phyloP scores from a whole-genome alignment of 139 green algal species.

The Dunaliella sp. region DNA sequence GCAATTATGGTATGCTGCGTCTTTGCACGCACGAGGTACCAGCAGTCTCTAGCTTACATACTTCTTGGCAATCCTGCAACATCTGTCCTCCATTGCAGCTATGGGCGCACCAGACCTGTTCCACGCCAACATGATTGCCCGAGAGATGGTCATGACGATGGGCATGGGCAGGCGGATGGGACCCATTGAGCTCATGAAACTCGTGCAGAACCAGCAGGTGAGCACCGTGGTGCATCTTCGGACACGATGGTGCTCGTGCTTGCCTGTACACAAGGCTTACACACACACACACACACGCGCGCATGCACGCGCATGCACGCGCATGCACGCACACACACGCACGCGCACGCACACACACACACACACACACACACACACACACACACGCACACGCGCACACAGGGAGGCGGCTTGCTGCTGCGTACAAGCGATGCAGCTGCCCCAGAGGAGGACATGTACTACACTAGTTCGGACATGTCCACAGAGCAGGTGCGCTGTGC shows the following conservation, averaged over 20 bases:
- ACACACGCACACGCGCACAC: too few relatives aligned
- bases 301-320: too few relatives aligned
- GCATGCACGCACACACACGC: too few relatives aligned
- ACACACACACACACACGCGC: too few relatives aligned
- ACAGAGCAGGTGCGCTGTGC: conserved; percentile 51
- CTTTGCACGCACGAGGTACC: background rate
- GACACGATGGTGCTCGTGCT: too few relatives aligned
- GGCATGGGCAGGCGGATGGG: conserved; percentile 73
- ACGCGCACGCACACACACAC: too few relatives aligned
- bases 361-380: too few relatives aligned
- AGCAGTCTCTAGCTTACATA: background rate
- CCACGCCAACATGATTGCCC: conserved; percentile 76
- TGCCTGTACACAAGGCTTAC: too few relatives aligned
- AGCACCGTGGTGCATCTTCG: too few relatives aligned
- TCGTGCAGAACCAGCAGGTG: conserved; percentile 1
- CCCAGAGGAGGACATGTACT: conserved; percentile 25
- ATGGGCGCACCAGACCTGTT: conserved; percentile 53
- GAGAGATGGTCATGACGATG: conserved; percentile 84
- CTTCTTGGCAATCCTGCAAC: background rate
- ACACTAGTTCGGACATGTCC: conserved; percentile 43
- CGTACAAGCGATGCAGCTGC: conserved; percentile 16
- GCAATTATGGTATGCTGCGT: too few relatives aligned
- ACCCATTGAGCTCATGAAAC: conserved; percentile 70
- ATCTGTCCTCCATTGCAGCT: too few relatives aligned
- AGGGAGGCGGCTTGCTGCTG: conserved; percentile 23